Base-by-base conservation (phyloP, 805 yeast species). In the Suhomyces tanzawaensis region DNA sequence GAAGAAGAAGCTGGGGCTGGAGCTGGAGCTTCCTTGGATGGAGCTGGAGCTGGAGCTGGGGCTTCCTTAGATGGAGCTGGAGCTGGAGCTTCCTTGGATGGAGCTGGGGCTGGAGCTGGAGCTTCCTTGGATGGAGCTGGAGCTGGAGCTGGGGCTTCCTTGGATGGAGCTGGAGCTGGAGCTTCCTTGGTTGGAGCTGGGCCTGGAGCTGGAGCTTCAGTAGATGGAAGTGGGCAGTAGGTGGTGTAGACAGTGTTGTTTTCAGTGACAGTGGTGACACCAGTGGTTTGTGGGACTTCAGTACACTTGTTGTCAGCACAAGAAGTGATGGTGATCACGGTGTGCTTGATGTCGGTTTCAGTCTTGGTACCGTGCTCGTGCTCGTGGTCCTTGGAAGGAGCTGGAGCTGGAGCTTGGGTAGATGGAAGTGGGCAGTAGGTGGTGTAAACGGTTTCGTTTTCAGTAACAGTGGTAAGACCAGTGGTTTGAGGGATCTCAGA, bases 241-340 rank as follows among this genome's bases (percentile, higher is more conserved):
- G 74, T 67, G 41, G 75, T 64, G 58, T 62, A 74, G 26, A 62
- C 57, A 17, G 71, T 65, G 34, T 45, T 56, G 16, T 52, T 51
- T 19, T 66, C 73, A 27, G 65, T 57, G 26, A 60, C 46, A 29
- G 72, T 65, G 37, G 60, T 44, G 12, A 57, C 29, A 31, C 33
- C 46, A 9, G 28, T 14, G 31, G 46, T 39, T 9, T 40, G 41
- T 16, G 58, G 51, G 19, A 41, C 52, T 21, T 40, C 55, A 18
- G 42, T 28, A 46, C 66, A 61, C 42, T 47, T 48, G 51, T 56
- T 37, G 37, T 64, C 62, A 18, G 58, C 39, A 49, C 73, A 67
- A n/a, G 66, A 58, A 38, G 71, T 66, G 47, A 65, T 54, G 39
- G 72, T 66, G 30, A 61, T 62, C 19, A 50, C 32, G 27, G 58